These are phyloP conservation scores for Flagelloscypha sp. DNA, from an alignment of 768 basidiomycete genomes.

Conservation along the genomic window DNA sequence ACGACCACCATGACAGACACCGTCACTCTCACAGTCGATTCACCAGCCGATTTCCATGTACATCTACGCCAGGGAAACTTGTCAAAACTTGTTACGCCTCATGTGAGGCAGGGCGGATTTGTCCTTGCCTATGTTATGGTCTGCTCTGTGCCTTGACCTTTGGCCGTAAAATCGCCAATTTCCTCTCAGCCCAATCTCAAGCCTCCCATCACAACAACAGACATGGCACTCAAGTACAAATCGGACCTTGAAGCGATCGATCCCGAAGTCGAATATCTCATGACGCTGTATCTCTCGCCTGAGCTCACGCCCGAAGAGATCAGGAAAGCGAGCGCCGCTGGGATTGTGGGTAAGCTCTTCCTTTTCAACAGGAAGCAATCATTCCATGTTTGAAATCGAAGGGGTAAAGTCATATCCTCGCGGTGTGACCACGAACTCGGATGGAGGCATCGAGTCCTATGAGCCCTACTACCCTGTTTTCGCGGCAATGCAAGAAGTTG, in stretches of 20 bases:
- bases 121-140: constrained; percentile 96
- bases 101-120: constrained; percentile 87
- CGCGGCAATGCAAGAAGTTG: constrained; percentile 85
- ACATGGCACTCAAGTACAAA: constrained; percentile 76
- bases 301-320: constrained; percentile 88
- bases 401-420: constrained; percentile 96
- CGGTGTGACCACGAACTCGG: constrained; percentile 96
- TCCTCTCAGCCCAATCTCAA: constrained; percentile 75
- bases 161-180: constrained; percentile 6
- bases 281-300: constrained; percentile 93
- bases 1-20: constrained; percentile 17
- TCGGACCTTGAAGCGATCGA: constrained; percentile 66
- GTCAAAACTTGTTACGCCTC: constrained; percentile 77
- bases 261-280: constrained; percentile 75
- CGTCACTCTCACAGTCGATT: constrained; percentile 40
- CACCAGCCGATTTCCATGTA: constrained; percentile 93
- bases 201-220: constrained; percentile 80
- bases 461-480: constrained; percentile 90
- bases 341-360: constrained; percentile 48
- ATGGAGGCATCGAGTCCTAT: constrained; percentile 94
- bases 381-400: constrained; percentile 9
- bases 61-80: constrained; percentile 88
- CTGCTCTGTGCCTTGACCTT: constrained; percentile 15
- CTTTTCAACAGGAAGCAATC: not conserved
- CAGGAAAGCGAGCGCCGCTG: constrained; percentile 75